Base-by-base conservation (phyloP, 495 filamentous ascomycete genomes). In the Staphylotrichum longicolle region DNA sequence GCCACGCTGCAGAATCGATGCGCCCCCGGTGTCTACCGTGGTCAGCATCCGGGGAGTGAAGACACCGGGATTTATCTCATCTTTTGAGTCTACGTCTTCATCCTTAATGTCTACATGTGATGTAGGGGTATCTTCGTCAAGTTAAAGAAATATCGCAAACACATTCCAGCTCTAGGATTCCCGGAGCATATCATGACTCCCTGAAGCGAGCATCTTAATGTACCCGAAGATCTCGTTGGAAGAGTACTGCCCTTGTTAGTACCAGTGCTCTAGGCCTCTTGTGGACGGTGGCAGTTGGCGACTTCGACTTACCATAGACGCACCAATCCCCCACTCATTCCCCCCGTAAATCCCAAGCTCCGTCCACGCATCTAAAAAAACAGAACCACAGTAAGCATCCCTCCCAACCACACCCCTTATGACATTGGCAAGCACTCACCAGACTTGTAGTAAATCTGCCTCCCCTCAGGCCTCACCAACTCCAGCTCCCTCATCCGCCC, bases 311-410 rank as follows among this genome's bases (percentile, higher is more conserved):
- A 72, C 68, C 61, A 84, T 68, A 8, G 82, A 86, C 42, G 88
- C 84, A 68, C 80, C 82, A 49, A 95, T 75, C 37, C 82, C 82
- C 76, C 85, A 93, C 7, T 81, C 71, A 72, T 94, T 96, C 9
- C 80, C 78, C 2, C 77, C 75, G 42, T 78, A 80, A 40, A 95
- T 84, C 9, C 83, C 83, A 34, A 95, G 75, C 66, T 87, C 75
- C 2, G 91, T 93, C 64, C 83, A 93, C 1, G 85, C 88, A 79
- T 95, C 91, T 78, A 14, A 11, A 33, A 5, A 20, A 5, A 83
- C 81, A 58, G 78, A 82, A 68, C 94, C 94, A 71, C 94, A 96
- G 62, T 89, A 93, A 54, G 95, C 83, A 10, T 79, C 76, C 58
- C 70, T 76, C 0, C 75, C 74, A 27, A 27, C 20, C 20, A 27